A percentile compares a stretch with the other conserved stretches of the same genome.
These are phyloP conservation scores for Cinnamomum micranthum DNA, from an alignment of 164 flowering plant species.

Conservation along the genomic window DNA sequence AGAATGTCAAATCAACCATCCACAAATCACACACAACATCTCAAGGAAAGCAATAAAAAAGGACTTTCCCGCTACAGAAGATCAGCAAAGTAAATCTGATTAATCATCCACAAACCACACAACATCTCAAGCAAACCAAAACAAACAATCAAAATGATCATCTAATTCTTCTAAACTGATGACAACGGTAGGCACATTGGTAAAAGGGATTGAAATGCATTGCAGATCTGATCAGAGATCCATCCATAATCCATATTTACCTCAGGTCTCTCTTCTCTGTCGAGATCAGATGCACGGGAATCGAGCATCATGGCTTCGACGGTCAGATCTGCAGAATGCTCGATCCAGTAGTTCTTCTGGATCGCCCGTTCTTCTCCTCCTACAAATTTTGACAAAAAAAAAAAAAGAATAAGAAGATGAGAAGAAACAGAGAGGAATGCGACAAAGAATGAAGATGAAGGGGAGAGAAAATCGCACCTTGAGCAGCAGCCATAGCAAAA, in stretches of 20 bases:
- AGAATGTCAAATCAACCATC: no score
- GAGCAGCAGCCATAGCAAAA: not conserved
- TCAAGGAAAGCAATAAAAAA: no score
- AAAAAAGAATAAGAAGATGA: not conserved
- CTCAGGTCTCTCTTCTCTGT: conserved; percentile 96
- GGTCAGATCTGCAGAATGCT: conserved; percentile 70
- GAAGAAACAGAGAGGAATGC: not conserved
- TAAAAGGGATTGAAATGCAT: not conserved
- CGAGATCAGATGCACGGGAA: conserved; percentile 88
- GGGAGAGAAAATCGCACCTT: not conserved
- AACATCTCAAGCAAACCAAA: no score
- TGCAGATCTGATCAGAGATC: not conserved
- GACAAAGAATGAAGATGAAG: not conserved
- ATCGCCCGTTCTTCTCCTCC: conserved; percentile 53
- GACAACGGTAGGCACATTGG: not conserved
- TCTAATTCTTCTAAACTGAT: no score
- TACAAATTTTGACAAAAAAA: no score
- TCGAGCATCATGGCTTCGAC: conserved; percentile 99
- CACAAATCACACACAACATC: no score
- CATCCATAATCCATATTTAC: conserved; percentile 13
- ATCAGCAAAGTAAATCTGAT: no score
- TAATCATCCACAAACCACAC: no score
- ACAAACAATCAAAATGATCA: no score
- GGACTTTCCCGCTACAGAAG: no score
- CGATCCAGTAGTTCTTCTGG: conserved; percentile 85